Evolutionary conservation across 441 rosid species (phyloP).

Genomic region (Daphne laureola): DNA sequence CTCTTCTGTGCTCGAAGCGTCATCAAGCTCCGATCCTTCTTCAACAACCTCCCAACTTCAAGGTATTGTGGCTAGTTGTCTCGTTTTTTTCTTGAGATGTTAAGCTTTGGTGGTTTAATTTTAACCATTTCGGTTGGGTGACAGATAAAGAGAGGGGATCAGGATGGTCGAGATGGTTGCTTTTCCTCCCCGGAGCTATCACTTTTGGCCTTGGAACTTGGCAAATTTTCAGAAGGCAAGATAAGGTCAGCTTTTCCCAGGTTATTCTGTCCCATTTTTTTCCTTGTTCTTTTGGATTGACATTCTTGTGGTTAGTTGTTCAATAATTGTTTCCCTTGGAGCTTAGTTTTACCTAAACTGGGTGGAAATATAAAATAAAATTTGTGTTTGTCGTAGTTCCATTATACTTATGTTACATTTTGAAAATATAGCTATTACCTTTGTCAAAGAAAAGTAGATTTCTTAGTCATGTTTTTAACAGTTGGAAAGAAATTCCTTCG

Average conservation of each 20-base stretch:
- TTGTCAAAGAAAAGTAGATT: no score
- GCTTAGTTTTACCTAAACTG: not conserved
- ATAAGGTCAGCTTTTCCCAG: conserved; percentile 42
- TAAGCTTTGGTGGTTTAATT: not conserved
- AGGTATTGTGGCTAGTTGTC: conserved; percentile 11
- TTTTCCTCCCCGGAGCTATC: conserved; percentile 84
- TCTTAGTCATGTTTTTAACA: no score
- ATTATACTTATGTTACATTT: not conserved
- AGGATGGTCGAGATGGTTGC: conserved; percentile 52
- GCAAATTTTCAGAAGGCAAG: conserved; percentile 88
- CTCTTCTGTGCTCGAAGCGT: conserved; percentile 11
- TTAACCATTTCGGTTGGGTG: not conserved
- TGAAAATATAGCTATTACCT: not conserved
- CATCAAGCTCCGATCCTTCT: conserved; percentile 8
- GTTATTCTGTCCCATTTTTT: not conserved
- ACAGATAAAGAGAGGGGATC: conserved; percentile 35
- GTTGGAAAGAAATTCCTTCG: no score
- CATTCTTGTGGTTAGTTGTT: not conserved
- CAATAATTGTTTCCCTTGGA: not conserved
- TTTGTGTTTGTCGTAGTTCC: no score
- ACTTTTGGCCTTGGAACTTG: conserved; percentile 97
- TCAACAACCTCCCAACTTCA: conserved; percentile 23
- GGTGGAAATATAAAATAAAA: no score
- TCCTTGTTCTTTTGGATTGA: not conserved
- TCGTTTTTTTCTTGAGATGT: not conserved